phyloP scores from a whole-genome alignment of 2,329 filamentous ascomycete genomes.

The Tolypocladium paradoxum region DNA sequence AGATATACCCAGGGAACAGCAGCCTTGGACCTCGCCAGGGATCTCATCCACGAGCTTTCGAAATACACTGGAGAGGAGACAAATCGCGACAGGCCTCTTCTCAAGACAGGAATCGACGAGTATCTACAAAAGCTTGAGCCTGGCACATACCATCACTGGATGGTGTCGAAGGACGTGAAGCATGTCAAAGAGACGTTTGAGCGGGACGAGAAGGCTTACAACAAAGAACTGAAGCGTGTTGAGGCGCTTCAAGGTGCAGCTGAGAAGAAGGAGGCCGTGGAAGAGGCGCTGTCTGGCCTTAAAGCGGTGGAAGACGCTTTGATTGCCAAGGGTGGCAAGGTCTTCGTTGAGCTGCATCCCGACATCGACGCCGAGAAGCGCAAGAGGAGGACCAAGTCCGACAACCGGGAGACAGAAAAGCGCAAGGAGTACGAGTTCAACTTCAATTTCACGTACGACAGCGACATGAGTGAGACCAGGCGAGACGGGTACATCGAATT shows the following conservation, averaged over 20 bases:
- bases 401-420: conserved; percentile 7
- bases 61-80: conserved; percentile 24
- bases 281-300: conserved; percentile 38
- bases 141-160: conserved; percentile 52
- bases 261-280: conserved; percentile 47
- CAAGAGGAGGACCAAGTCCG: background rate
- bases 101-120: conserved; percentile 29
- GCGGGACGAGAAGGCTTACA: conserved; percentile 17
- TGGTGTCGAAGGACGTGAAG: conserved; percentile 29
- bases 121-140: conserved; percentile 40
- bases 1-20: conserved; percentile 29
- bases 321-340: conserved; percentile 50
- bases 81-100: background rate
- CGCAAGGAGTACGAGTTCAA: conserved; percentile 32
- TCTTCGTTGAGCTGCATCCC: conserved; percentile 54
- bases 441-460: conserved; percentile 41
- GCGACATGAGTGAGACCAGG: conserved; percentile 43
- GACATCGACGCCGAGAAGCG: conserved; percentile 23
- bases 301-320: conserved; percentile 44
- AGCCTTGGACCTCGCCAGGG: conserved; percentile 50
- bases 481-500: conserved; percentile 52
- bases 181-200: conserved; percentile 19
- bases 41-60: conserved; percentile 38
- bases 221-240: conserved; percentile 11
- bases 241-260: conserved; percentile 11